These are phyloP conservation scores for Fusarium piperis DNA, from an alignment of 2,329 filamentous ascomycete species.

Conservation along the genomic window DNA sequence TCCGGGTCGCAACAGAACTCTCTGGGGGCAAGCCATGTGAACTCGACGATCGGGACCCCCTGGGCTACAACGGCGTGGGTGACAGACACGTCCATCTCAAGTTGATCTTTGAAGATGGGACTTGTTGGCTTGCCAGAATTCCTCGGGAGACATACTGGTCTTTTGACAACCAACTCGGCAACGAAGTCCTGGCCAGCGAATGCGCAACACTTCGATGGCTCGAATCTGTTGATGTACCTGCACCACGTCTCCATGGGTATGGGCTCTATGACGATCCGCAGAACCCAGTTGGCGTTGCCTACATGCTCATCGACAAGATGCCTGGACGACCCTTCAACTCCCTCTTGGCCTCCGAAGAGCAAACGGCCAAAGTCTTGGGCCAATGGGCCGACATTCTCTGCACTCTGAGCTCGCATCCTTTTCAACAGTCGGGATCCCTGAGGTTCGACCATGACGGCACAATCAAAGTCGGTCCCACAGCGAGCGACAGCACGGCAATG, in stretches of 20 bases:
- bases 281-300: conserved; percentile 40
- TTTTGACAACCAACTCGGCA: conserved; percentile 4
- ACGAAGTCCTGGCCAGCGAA: conserved; percentile 15
- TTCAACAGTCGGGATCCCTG: conserved; percentile 7
- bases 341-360: conserved; percentile 22
- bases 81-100: conserved; percentile 19
- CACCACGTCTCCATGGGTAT: conserved; percentile 35
- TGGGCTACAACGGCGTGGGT: conserved; percentile 5
- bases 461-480: conserved; percentile 13
- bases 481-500: conserved; percentile 16
- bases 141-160: conserved; percentile 10
- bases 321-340: conserved; percentile 35
- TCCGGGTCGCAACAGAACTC: conserved; percentile 23
- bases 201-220: conserved; percentile 26
- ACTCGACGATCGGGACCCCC: conserved; percentile 14
- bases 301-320: conserved; percentile 40
- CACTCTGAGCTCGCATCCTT: background rate
- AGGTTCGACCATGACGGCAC: background rate
- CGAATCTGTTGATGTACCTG: conserved; percentile 40
- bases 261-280: conserved; percentile 31
- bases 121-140: conserved; percentile 15
- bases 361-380: conserved; percentile 26
- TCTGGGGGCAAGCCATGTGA: conserved; percentile 21
- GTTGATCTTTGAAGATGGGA: conserved; percentile 15
- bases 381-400: background rate